These are phyloP conservation scores for Setaria italica DNA, from an alignment of 202 grass and related monocot species.

Conservation along the genomic window DNA sequence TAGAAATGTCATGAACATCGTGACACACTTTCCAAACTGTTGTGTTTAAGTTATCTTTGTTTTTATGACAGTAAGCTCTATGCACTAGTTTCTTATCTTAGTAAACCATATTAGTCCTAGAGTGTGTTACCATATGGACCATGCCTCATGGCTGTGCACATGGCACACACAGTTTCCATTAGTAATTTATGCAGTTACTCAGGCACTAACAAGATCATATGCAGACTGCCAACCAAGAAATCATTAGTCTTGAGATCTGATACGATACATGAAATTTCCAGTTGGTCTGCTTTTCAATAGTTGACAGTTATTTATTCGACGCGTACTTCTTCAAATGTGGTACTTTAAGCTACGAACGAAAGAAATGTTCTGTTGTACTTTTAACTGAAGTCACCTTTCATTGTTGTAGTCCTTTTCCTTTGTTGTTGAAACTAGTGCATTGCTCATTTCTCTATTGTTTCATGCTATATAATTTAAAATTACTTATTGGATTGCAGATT, in stretches of 20 bases:
- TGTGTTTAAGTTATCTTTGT: neutral
- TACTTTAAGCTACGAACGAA: neutral
- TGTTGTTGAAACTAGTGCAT: neutral
- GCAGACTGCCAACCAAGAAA: neutral
- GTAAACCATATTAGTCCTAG: neutral
- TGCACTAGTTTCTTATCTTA: neutral
- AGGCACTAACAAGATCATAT: neutral
- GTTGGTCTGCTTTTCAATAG: neutral
- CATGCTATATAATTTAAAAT: neutral
- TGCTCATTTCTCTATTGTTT: neutral
- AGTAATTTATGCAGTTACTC: neutral
- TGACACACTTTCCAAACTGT: neutral
- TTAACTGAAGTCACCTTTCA: neutral
- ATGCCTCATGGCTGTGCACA: constrained; percentile 4
- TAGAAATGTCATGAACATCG: neutral
- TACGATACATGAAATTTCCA: neutral
- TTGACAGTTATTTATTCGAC: constrained; percentile 8
- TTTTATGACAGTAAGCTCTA: neutral
- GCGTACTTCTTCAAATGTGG: neutral
- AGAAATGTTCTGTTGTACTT: neutral
- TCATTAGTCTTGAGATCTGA: constrained; percentile 1
- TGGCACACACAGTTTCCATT: neutral
- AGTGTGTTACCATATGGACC: neutral
- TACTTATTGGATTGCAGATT: constrained; percentile 62
- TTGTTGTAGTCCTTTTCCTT: neutral